Conservation (phyloP, 2,329 filamentous ascomycete genomes). For the Penicillium thymicola region DNA sequence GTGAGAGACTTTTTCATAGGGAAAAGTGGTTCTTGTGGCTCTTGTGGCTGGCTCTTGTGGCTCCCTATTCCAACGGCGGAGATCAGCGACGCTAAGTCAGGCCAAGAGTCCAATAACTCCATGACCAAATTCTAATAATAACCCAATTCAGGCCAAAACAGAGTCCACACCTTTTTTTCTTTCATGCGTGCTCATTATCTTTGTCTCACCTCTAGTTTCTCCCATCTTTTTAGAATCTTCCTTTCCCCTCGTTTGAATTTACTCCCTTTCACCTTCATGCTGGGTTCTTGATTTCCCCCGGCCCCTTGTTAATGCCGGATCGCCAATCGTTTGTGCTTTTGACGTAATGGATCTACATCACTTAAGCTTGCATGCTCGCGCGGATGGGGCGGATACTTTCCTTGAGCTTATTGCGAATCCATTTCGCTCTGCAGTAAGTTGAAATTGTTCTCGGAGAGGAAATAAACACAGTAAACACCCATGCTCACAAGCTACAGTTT, state of each 20-base stretch:
- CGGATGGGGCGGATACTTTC: constrained; percentile 37
- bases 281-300: constrained; percentile 14
- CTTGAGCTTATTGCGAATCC: constrained; percentile 46
- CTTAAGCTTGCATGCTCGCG: constrained; percentile 25
- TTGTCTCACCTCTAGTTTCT: constrained; percentile 17
- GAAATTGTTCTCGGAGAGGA: not conserved
- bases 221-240: constrained; percentile 3
- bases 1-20: not conserved
- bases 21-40: not conserved
- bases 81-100: constrained; percentile 11
- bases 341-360: constrained; percentile 26
- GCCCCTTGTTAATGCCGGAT: constrained; percentile 16
- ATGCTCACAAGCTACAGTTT: constrained; percentile 43
- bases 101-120: not conserved
- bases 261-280: constrained; percentile 13
- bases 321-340: constrained; percentile 19
- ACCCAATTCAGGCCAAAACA: constrained; percentile 9
- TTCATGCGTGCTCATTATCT: constrained; percentile 11
- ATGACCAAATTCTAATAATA: constrained; percentile 20
- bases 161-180: constrained; percentile 21
- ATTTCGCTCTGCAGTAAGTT: constrained; percentile 43
- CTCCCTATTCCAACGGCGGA: not conserved
- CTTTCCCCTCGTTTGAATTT: constrained; percentile 5
- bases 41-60: not conserved
- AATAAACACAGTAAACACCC: not conserved